phyloP scores from a whole-genome alignment of 148 eudicot species.

The Heliamphora exappendiculata region DNA sequence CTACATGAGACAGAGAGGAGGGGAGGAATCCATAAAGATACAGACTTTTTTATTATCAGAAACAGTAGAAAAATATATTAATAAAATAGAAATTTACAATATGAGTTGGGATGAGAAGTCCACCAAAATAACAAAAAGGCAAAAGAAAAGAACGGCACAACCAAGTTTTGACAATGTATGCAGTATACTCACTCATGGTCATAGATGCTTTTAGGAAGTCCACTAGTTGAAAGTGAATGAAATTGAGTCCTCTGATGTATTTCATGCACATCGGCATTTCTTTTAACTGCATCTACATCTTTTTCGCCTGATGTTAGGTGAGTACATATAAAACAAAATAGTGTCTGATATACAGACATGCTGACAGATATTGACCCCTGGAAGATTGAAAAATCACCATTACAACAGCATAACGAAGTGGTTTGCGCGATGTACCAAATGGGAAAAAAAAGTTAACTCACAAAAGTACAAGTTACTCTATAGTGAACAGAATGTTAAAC shows the following conservation, averaged over 20 bases:
- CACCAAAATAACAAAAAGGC: no score
- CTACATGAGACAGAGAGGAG: background rate
- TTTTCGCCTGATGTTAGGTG: constrained; percentile 94
- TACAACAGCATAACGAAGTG: background rate
- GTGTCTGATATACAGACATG: constrained; percentile 94
- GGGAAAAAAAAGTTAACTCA: no score
- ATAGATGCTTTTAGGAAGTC: constrained; percentile 53
- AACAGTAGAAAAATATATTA: background rate
- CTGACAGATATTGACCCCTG: constrained; percentile 98
- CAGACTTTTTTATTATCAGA: no score
- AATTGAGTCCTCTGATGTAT: constrained; percentile 73
- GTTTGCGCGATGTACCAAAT: background rate
- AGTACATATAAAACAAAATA: constrained; percentile 77
- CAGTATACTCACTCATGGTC: constrained; percentile 76
- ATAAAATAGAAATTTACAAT: no score
- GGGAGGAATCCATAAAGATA: background rate
- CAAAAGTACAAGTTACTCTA: no score
- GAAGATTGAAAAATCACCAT: constrained; percentile 19
- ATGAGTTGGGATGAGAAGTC: no score
- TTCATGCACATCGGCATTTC: constrained; percentile 83
- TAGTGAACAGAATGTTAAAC: background rate
- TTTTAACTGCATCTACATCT: constrained; percentile 63
- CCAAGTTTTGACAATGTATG: no score
- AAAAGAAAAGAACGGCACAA: no score
- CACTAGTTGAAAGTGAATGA: constrained; percentile 37